Percentiles rank a stretch among this genome's conserved stretches.
Evolutionary conservation across 2,329 filamentous ascomycete species (phyloP).

Genomic region (Sphaceloma murrayae): DNA sequence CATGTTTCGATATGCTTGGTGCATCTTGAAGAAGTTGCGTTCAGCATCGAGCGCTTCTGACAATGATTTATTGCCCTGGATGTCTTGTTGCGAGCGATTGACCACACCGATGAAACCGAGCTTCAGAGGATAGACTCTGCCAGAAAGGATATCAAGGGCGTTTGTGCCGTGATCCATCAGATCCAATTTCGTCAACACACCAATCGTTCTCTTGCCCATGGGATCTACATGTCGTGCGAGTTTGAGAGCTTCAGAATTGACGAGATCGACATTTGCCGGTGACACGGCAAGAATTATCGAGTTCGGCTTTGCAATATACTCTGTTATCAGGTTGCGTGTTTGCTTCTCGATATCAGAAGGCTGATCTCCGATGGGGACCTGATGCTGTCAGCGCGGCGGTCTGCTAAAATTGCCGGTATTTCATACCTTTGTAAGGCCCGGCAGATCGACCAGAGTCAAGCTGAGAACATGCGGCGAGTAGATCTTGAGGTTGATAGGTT

Average conservation of each 20-base stretch:
- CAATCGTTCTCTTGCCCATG: conserved; percentile 87
- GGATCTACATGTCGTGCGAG: conserved; percentile 94
- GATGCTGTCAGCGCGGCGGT: conserved; percentile 24
- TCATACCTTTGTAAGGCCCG: conserved; percentile 81
- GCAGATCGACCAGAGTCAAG: conserved; percentile 89
- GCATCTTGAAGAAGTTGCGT: conserved; percentile 90
- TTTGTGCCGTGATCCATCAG: conserved; percentile 99
- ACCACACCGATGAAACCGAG: conserved; percentile 97
- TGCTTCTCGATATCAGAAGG: conserved; percentile 98
- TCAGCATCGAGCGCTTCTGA: conserved; percentile 83
- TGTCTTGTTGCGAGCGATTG: conserved; percentile 96
- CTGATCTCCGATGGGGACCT: conserved; percentile 96
- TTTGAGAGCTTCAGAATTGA: conserved; percentile 96
- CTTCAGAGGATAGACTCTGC: conserved; percentile 91
- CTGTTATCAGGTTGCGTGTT: conserved; percentile 87
- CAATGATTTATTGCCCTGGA: conserved; percentile 91
- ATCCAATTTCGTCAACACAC: conserved; percentile 92
- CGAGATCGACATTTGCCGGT: conserved; percentile 93
- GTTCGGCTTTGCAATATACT: conserved; percentile 98
- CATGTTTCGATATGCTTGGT: conserved; percentile 95
- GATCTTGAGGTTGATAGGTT: conserved; percentile 96
- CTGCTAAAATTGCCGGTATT: conserved; percentile 16
- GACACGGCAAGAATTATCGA: conserved; percentile 96
- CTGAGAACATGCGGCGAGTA: conserved; percentile 96
- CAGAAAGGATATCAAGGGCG: conserved; percentile 92